These are phyloP conservation scores for Botryotinia calthae DNA, from an alignment of 2,329 filamentous ascomycete genomes.

Conservation along the genomic window DNA sequence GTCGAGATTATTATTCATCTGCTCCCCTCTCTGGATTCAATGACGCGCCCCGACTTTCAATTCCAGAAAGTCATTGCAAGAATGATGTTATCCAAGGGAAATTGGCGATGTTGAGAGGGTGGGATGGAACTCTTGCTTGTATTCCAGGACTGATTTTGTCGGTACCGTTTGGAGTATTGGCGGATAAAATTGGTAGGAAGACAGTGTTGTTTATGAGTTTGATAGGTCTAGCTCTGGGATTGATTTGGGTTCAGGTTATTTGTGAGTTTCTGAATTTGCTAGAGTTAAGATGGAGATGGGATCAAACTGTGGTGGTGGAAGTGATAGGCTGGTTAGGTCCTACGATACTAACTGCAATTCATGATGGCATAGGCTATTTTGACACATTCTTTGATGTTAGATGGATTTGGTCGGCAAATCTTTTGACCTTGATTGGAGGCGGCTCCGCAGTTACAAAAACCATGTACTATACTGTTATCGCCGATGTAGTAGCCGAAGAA, in stretches of 20 bases:
- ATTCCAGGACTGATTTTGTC: slow-evolving; percentile 43
- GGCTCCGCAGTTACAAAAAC: slow-evolving; percentile 38
- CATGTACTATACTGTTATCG: slow-evolving; percentile 38
- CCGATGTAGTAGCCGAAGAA: slow-evolving; percentile 40
- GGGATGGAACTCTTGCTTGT: slow-evolving; percentile 46
- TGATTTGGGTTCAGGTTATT: slow-evolving; percentile 23
- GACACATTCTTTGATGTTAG: slow-evolving; percentile 26
- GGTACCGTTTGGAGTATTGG: slow-evolving; percentile 26
- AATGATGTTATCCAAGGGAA: slow-evolving; percentile 48
- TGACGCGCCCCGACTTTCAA: slow-evolving; percentile 16
- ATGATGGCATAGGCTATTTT: slow-evolving; percentile 12
- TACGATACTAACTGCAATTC: neutral
- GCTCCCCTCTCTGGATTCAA: slow-evolving; percentile 34
- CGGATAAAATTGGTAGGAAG: slow-evolving; percentile 27
- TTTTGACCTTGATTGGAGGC: slow-evolving; percentile 37
- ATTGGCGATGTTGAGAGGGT: slow-evolving; percentile 52
- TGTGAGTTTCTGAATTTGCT: slow-evolving; percentile 7
- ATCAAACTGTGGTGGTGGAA: too few species aligned
- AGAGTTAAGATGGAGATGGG: neutral
- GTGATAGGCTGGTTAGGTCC: neutral
- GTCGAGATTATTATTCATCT: slow-evolving; percentile 47
- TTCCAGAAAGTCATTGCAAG: slow-evolving; percentile 50
- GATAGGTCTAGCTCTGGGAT: slow-evolving; percentile 17
- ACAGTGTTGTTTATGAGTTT: slow-evolving; percentile 20
- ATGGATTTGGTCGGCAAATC: slow-evolving; percentile 37